Conservation (phyloP, 805 yeast genomes). For the Phaffomyces opuntiae region DNA sequence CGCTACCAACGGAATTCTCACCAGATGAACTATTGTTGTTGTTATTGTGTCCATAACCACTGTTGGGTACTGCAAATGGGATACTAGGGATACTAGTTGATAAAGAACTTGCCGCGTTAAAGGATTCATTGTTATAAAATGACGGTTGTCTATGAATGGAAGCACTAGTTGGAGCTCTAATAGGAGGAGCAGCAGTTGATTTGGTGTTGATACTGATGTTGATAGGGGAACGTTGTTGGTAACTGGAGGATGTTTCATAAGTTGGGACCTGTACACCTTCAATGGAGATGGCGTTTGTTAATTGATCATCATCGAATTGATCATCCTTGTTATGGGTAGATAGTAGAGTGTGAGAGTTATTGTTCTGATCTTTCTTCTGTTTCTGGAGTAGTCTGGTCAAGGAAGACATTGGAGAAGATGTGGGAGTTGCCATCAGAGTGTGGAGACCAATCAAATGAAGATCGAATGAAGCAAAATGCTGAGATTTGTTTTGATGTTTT, state of each 20-base stretch:
- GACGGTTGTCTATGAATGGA: slow-evolving; percentile 24
- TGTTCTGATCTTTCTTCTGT: slow-evolving; percentile 11
- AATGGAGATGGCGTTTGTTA: slow-evolving; percentile 22
- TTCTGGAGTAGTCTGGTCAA: slow-evolving; percentile 22
- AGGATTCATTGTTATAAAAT: slow-evolving; percentile 10
- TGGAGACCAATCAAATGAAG: not conserved
- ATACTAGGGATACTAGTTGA: slow-evolving; percentile 22
- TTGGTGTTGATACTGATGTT: slow-evolving; percentile 1
- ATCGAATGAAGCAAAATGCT: not conserved
- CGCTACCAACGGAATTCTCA: slow-evolving; percentile 21
- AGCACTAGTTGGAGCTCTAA: slow-evolving; percentile 23
- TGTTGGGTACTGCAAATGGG: slow-evolving; percentile 21
- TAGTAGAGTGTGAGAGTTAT: slow-evolving; percentile 3
- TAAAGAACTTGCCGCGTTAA: slow-evolving; percentile 9
- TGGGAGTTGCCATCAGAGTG: not conserved
- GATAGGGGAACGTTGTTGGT: slow-evolving; percentile 2
- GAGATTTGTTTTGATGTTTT: not conserved
- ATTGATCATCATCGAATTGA: slow-evolving; percentile 10
- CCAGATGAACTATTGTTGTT: slow-evolving; percentile 35
- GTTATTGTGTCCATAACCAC: slow-evolving; percentile 19
- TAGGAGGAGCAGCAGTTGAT: slow-evolving; percentile 20
- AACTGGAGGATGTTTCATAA: not conserved
- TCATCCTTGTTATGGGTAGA: not conserved
- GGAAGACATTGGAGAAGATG: slow-evolving; percentile 21
- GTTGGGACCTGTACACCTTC: slow-evolving; percentile 23